Percentiles rank a stretch among this genome's conserved stretches.
These are phyloP conservation scores for Candida rishiriensis DNA, from an alignment of 805 yeast species.

Conservation along the genomic window DNA sequence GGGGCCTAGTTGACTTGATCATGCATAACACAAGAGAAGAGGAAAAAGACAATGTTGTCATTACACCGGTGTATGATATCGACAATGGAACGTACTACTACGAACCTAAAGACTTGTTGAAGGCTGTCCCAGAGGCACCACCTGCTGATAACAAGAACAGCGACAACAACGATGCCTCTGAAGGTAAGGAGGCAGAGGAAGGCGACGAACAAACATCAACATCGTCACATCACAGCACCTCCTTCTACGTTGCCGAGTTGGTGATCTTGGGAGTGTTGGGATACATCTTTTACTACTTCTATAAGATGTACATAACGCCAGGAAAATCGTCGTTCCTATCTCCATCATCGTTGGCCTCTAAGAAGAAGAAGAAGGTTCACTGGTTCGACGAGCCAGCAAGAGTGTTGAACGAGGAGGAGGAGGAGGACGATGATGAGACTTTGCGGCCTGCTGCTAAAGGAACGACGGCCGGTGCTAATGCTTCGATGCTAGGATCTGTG, in stretches of 20 bases:
- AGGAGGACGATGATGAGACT: constrained; percentile 1
- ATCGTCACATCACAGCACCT: constrained; percentile 5
- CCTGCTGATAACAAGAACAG: background rate
- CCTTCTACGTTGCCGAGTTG: constrained; percentile 23
- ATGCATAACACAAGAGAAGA: constrained; percentile 31
- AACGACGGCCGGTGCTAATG: background rate
- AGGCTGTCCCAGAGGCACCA: background rate
- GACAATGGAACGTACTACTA: constrained; percentile 9
- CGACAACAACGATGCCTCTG: background rate
- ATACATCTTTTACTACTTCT: constrained; percentile 21
- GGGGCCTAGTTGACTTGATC: constrained; percentile 62
- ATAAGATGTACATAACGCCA: constrained; percentile 16
- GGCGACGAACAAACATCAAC: too few relatives aligned
- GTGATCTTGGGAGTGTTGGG: constrained; percentile 17
- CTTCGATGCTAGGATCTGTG: constrained; percentile 16
- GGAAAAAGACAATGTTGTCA: constrained; percentile 15
- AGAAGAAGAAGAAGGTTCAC: constrained; percentile 31
- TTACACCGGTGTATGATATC: constrained; percentile 27
- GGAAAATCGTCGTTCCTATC: constrained; percentile 19
- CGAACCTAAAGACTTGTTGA: constrained; percentile 4
- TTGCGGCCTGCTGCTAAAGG: background rate
- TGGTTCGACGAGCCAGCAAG: constrained; percentile 33
- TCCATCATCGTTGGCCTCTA: constrained; percentile 18
- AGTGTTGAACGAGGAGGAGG: constrained; percentile 6
- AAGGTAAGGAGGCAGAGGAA: background rate